Conservation (phyloP, 139 green algal genomes). For the Chlorella vulgaris region DNA sequence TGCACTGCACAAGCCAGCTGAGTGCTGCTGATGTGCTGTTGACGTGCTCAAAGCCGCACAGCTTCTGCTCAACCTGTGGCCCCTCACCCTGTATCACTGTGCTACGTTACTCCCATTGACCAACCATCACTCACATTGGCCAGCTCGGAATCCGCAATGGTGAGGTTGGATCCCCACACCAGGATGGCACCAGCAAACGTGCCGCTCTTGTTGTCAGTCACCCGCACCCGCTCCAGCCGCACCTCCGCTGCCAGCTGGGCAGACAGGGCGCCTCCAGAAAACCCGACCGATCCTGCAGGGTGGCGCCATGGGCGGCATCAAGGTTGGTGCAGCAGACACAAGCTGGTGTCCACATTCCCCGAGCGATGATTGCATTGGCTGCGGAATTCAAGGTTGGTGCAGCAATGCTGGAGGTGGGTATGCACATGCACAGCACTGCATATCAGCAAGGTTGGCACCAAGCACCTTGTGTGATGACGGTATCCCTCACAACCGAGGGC, state of each 20-base stretch:
- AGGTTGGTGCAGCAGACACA: too few relatives aligned
- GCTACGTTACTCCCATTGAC: too few relatives aligned
- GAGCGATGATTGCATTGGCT: too few relatives aligned
- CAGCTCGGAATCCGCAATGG: not conserved
- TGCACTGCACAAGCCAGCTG: not conserved
- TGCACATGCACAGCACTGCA: not conserved
- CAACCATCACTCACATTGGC: not conserved
- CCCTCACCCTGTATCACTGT: too few relatives aligned
- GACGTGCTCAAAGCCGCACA: too few relatives aligned
- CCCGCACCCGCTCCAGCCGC: not conserved
- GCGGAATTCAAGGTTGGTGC: too few relatives aligned
- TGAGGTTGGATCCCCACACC: conserved; percentile 9
- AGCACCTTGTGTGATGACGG: not conserved
- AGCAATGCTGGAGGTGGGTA: too few relatives aligned
- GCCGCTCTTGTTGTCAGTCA: not conserved
- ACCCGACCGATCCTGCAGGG: not conserved
- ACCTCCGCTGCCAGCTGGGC: not conserved
- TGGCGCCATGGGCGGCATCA: too few relatives aligned
- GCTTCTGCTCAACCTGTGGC: too few relatives aligned
- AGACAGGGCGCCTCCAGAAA: not conserved
- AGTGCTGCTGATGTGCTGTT: not conserved
- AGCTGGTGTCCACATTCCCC: too few relatives aligned
- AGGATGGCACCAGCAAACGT: conserved; percentile 3
- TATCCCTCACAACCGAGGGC: not conserved
- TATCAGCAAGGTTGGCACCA: too few relatives aligned